Conservation (phyloP, 2,329 filamentous ascomycete species). For the Amylocarpus encephaloides region DNA sequence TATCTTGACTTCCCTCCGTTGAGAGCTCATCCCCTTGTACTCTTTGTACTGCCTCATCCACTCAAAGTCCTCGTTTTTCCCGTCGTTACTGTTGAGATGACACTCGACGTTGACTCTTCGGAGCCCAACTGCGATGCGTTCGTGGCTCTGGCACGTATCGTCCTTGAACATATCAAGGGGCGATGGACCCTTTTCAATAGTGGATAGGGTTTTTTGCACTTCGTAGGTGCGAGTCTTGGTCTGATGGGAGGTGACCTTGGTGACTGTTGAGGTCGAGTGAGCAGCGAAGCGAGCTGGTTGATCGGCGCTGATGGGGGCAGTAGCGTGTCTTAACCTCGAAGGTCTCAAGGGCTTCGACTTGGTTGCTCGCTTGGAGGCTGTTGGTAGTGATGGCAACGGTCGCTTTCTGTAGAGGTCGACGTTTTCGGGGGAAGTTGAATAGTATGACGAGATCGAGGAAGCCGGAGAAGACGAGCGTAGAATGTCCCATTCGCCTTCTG, state of each 20-base stretch:
- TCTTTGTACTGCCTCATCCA: slow-evolving; percentile 6
- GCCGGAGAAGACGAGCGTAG: slow-evolving; percentile 6
- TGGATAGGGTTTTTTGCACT: slow-evolving; percentile 6
- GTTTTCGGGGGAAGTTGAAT: slow-evolving; percentile 10
- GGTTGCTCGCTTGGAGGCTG: background rate
- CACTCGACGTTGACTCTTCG: background rate
- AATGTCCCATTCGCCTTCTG: slow-evolving; percentile 7
- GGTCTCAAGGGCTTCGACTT: background rate
- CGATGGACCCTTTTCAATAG: slow-evolving; percentile 8
- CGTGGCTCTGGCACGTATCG: slow-evolving; percentile 13
- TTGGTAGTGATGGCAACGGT: slow-evolving; percentile 16
- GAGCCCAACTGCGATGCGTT: slow-evolving; percentile 14
- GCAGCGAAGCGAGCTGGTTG: background rate
- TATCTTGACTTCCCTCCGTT: slow-evolving; percentile 3
- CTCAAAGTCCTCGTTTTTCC: background rate
- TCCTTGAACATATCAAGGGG: slow-evolving; percentile 15
- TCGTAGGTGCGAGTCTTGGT: slow-evolving; percentile 6
- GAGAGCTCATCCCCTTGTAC: background rate
- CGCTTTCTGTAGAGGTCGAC: slow-evolving; percentile 11
- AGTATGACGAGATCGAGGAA: slow-evolving; percentile 5
- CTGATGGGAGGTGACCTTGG: slow-evolving; percentile 12
- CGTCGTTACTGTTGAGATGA: background rate
- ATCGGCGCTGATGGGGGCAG: background rate
- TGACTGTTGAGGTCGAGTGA: background rate
- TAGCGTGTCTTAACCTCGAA: background rate